Conservation (phyloP, 305 asterid genomes). For the Plantago rigida region DNA sequence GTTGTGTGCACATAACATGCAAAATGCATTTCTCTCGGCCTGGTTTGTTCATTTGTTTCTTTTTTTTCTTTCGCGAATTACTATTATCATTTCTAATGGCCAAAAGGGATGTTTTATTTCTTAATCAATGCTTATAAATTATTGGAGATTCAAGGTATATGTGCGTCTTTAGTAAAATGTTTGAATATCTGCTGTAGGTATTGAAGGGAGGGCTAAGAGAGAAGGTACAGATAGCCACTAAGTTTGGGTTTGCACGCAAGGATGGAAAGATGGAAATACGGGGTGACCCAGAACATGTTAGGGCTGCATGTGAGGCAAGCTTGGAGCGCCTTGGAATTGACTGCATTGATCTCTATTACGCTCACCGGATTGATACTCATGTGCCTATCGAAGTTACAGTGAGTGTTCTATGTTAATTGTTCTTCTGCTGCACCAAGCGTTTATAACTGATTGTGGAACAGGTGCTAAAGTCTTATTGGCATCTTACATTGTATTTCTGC, state of each 20-base stretch:
- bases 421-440: background rate
- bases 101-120: too few relatives aligned
- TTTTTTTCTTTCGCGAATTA: too few relatives aligned
- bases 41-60: too few relatives aligned
- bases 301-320: slow-evolving; percentile 47
- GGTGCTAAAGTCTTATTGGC: background rate
- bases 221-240: slow-evolving; percentile 31
- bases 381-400: slow-evolving; percentile 42
- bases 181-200: slow-evolving; percentile 17
- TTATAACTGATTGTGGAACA: background rate
- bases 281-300: slow-evolving; percentile 38
- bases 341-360: slow-evolving; percentile 42
- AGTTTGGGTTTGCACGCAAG: slow-evolving; percentile 24
- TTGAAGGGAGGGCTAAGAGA: slow-evolving; percentile 29
- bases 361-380: slow-evolving; percentile 36
- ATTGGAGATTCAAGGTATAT: too few relatives aligned
- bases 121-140: too few relatives aligned
- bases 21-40: too few relatives aligned
- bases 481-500: too few relatives aligned
- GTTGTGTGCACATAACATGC: too few relatives aligned
- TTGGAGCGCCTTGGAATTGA: slow-evolving; percentile 36
- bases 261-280: slow-evolving; percentile 27
- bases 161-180: too few relatives aligned
- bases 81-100: too few relatives aligned
- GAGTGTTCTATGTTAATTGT: background rate